These are phyloP conservation scores for Candida nanaspora DNA, from an alignment of 805 yeast species.

Conservation along the genomic window DNA sequence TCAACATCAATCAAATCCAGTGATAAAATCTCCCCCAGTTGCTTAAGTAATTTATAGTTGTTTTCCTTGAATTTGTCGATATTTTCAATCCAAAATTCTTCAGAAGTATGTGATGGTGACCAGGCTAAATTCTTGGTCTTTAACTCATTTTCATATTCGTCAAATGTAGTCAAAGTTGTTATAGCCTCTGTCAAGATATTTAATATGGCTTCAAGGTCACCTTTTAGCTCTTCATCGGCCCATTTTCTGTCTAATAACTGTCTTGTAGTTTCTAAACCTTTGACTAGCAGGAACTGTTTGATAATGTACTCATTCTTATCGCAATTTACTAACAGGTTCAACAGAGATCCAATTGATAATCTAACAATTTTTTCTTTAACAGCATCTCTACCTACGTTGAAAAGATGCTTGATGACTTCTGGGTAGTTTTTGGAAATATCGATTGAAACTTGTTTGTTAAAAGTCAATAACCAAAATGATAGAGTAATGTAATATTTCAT, in stretches of 20 bases:
- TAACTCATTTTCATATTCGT: constrained; percentile 83
- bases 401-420: constrained; percentile 45
- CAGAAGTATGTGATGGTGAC: constrained; percentile 89
- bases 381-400: constrained; percentile 62
- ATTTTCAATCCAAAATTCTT: constrained; percentile 87
- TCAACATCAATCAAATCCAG: constrained; percentile 22
- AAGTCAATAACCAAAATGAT: constrained; percentile 79
- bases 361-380: constrained; percentile 90
- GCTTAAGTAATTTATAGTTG: constrained; percentile 65
- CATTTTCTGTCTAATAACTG: constrained; percentile 81
- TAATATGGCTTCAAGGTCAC: constrained; percentile 55
- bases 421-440: constrained; percentile 45
- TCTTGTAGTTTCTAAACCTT: constrained; percentile 62
- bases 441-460: constrained; percentile 46
- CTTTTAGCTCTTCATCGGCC: constrained; percentile 86
- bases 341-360: constrained; percentile 67
- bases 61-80: constrained; percentile 66
- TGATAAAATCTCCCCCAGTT: constrained; percentile 47
- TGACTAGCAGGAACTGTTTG: constrained; percentile 64
- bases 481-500: constrained; percentile 75
- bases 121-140: constrained; percentile 71
- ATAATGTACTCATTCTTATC: constrained; percentile 39
- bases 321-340: constrained; percentile 44
- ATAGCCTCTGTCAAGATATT: constrained; percentile 65
- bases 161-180: constrained; percentile 79